A percentile compares a stretch with the other conserved stretches of the same genome.
These are phyloP conservation scores for Pinus albicaulis DNA, from an alignment of 75 land plant species.

Conservation along the genomic window DNA sequence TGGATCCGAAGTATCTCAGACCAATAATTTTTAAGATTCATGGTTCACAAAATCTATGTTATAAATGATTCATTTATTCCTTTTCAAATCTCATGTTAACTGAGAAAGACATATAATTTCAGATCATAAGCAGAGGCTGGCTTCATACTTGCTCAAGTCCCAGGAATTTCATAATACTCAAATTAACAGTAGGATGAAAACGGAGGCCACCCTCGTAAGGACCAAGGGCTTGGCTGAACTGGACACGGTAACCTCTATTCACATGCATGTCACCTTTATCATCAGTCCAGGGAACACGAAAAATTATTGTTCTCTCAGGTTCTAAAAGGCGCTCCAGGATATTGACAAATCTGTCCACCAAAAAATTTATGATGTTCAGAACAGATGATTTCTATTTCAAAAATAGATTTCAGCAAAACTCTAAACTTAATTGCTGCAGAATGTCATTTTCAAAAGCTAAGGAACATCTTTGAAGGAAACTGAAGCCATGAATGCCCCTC, in stretches of 20 bases:
- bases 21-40: too few species aligned
- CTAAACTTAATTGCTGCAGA: too few species aligned
- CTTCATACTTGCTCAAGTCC: slow-evolving; percentile 80
- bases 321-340: slow-evolving; percentile 91
- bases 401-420: too few species aligned
- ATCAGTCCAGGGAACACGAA: slow-evolving; percentile 98
- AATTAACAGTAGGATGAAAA: slow-evolving; percentile 84
- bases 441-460: not conserved
- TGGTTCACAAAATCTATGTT: too few species aligned
- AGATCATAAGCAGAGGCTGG: too few species aligned
- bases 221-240: slow-evolving; percentile 89
- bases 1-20: too few species aligned
- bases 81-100: too few species aligned
- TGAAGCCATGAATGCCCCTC: too few species aligned
- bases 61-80: too few species aligned
- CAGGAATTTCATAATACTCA: slow-evolving; percentile 86
- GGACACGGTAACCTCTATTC: slow-evolving; percentile 89
- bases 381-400: too few species aligned
- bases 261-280: slow-evolving; percentile 93
- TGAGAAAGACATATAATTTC: too few species aligned
- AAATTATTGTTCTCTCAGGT: slow-evolving; percentile 82
- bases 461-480: not conserved
- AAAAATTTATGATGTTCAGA: too few species aligned
- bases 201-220: slow-evolving; percentile 93
- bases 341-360: slow-evolving; percentile 55